Percentiles rank a stretch among this genome's conserved stretches.
Conservation (phyloP, 108 stramenopile species). For the Phaeodactylum tricornutum region DNA sequence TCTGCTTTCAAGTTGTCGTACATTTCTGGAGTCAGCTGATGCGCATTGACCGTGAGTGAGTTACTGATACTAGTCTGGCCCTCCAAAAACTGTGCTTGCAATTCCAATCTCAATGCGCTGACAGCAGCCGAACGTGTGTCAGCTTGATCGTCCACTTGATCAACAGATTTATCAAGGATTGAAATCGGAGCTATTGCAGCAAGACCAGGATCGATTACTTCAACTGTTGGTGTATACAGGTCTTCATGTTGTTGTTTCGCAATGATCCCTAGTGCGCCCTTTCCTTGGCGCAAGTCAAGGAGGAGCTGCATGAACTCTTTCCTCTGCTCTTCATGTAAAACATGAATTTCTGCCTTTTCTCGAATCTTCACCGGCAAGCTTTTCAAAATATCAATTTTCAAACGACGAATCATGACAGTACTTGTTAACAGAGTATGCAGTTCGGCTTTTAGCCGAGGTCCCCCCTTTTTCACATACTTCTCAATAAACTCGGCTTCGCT, state of each 20-base stretch:
- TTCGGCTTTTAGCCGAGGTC: conserved; percentile 47
- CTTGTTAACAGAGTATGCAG: conserved; percentile 86
- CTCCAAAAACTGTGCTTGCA: neutral
- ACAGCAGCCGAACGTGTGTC: too few relatives aligned
- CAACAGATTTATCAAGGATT: too few relatives aligned
- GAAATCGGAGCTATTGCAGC: neutral
- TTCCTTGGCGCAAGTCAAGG: conserved; percentile 45
- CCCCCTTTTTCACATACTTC: conserved; percentile 68
- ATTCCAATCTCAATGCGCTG: neutral
- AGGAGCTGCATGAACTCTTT: conserved; percentile 41
- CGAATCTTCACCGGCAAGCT: conserved; percentile 80
- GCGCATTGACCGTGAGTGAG: neutral
- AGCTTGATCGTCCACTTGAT: neutral
- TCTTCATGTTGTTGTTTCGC: conserved; percentile 13
- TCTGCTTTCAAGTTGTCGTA: neutral
- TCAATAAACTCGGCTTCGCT: conserved; percentile 57
- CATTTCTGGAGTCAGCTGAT: neutral
- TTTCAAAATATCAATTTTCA: conserved; percentile 89
- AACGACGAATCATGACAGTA: conserved; percentile 91
- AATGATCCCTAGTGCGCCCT: conserved; percentile 58
- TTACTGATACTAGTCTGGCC: neutral
- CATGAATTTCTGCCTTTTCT: conserved; percentile 49
- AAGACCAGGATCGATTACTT: too few relatives aligned
- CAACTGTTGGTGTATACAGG: neutral
- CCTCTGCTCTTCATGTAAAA: conserved; percentile 26